phyloP scores from a whole-genome alignment of 2,329 filamentous ascomycete species.

The Xylariaceae sp. region DNA sequence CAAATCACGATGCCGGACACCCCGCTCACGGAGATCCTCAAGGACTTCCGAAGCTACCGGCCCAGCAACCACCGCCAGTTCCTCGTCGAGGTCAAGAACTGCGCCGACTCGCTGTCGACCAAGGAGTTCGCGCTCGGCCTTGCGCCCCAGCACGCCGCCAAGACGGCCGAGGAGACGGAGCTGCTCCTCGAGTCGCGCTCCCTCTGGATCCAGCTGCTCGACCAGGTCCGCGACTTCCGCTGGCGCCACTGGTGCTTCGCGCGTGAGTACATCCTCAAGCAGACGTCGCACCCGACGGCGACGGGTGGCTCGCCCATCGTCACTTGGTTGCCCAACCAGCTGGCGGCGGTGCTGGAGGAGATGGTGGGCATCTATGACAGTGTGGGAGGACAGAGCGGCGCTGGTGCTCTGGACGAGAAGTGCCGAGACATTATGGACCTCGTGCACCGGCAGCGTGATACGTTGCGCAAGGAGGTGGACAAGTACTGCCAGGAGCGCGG shows the following conservation, averaged over 20 bases:
- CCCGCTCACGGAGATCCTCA: slow-evolving; percentile 79
- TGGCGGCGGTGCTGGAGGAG: slow-evolving; percentile 65
- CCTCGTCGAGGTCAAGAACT: slow-evolving; percentile 61
- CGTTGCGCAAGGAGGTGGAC: slow-evolving; percentile 65
- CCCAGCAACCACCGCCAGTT: slow-evolving; percentile 87
- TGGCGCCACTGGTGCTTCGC: slow-evolving; percentile 86
- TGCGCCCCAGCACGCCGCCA: slow-evolving; percentile 30
- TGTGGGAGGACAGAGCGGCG: slow-evolving; percentile 35
- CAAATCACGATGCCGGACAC: slow-evolving; percentile 84
- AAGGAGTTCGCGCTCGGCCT: slow-evolving; percentile 51
- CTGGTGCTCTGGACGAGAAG: slow-evolving; percentile 40
- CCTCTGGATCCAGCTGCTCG: slow-evolving; percentile 59
- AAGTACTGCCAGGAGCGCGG: slow-evolving; percentile 65
- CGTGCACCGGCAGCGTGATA: slow-evolving; percentile 58
- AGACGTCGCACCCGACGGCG: slow-evolving; percentile 68
- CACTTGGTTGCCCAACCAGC: slow-evolving; percentile 78
- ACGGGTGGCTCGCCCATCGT: slow-evolving; percentile 79
- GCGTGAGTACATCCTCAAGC: slow-evolving; percentile 77
- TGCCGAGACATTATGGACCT: slow-evolving; percentile 62
- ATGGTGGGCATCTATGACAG: slow-evolving; percentile 57
- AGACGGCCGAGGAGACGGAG: slow-evolving; percentile 30
- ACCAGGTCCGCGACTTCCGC: slow-evolving; percentile 75
- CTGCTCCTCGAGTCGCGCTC: slow-evolving; percentile 51
- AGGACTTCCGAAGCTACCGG: slow-evolving; percentile 84
- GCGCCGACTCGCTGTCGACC: slow-evolving; percentile 46